A percentile compares a stretch with the other conserved stretches of the same genome.
Conservation (phyloP, 148 eudicot genomes). For the Nepenthes gracilis region DNA sequence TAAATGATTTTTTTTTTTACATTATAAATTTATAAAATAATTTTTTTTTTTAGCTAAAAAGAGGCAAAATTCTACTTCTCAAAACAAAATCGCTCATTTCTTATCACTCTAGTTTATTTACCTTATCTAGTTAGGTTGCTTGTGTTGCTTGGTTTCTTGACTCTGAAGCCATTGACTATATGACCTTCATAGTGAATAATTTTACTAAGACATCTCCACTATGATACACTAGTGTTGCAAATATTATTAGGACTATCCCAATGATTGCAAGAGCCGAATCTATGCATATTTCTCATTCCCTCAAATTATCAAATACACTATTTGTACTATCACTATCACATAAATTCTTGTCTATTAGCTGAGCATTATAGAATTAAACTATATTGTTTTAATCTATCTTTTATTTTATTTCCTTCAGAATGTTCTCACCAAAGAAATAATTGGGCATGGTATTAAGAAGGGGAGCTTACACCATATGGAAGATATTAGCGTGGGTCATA, state of each 20-base stretch:
- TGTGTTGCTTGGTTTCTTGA: background rate
- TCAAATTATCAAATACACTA: background rate
- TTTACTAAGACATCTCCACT: background rate
- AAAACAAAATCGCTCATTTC: too few species aligned
- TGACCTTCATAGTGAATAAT: background rate
- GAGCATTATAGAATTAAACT: background rate
- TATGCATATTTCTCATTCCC: background rate
- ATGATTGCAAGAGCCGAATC: background rate
- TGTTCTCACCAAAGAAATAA: background rate
- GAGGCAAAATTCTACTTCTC: too few species aligned
- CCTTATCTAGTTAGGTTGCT: too few species aligned
- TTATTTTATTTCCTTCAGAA: background rate
- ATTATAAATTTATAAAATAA: too few species aligned
- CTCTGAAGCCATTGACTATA: background rate
- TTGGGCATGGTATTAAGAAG: slow-evolving; percentile 2
- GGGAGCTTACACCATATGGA: background rate
- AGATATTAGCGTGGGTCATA: background rate
- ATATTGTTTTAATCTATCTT: background rate
- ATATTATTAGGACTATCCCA: background rate
- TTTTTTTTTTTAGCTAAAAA: too few species aligned
- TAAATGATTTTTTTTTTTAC: too few species aligned
- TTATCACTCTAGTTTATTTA: too few species aligned
- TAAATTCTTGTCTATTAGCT: background rate
- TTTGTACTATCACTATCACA: background rate
- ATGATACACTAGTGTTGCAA: background rate